Base-by-base conservation (phyloP, 208 protist species). In the Phytomonas sp. region DNA sequence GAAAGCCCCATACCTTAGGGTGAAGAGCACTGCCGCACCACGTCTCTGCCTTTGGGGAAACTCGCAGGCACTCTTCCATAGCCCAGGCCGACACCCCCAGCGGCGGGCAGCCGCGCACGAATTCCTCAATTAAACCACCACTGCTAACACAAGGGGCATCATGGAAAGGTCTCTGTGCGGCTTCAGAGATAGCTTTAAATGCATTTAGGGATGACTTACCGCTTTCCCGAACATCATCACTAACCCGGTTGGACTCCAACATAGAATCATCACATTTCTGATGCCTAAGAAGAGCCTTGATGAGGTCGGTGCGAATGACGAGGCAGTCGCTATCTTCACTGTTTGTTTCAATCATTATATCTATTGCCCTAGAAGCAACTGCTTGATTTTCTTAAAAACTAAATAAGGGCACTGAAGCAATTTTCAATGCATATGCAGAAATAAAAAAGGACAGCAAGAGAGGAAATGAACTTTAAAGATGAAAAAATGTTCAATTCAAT, bases 21-120 rank as follows among this genome's bases (percentile, higher is more conserved):
- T 85, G 77, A 15, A 96, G 73, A 60, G 64, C 37, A 13, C 79
- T 83, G 17, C 88, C 88, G 17, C 68, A 77, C 84, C 87, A 96
- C 63, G 78, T 56, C 8, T 76, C 75, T 31, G 79, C 72, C 26
- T 75, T 46, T 0, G 77, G 75, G 56, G 77, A 78, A 11, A 87
- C 68, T 7, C 91, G 84, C 60, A 77, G 65, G 23, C 88, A 75
- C 77, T 96, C 85, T 71, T 93, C 88, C 85, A 88, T 88, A n/a
- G 91, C 87, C 91, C 91, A 96, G 9, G 80, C 43, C 4, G 87
- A 84, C 60, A 93, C 78, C 2, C 67, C 75, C 20, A 89, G 73
- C 20, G 83, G 71, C 0, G 84, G 80, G 51, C 76, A 85, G 17
- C 28, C 40, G 0, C 73, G 77, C 65, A 91, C 72, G 13, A 86